These are phyloP conservation scores for Priceomyces carsonii DNA, from an alignment of 805 yeast species.

Conservation along the genomic window DNA sequence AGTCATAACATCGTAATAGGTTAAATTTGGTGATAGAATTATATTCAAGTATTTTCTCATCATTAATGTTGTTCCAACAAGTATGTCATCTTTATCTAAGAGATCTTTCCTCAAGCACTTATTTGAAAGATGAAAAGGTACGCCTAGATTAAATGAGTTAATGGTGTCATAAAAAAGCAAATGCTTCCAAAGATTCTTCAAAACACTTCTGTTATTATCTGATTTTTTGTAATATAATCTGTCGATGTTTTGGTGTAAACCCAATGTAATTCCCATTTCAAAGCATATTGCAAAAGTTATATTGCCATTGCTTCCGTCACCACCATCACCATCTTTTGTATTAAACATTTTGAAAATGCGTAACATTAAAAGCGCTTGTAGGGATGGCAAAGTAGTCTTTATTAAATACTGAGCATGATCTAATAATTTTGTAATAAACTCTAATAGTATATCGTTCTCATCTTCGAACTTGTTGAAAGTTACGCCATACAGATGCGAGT, in stretches of 20 bases:
- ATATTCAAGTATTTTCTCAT: too few relatives aligned
- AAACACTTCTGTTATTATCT: background rate
- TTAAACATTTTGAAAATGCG: conserved; percentile 1
- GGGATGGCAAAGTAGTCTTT: background rate
- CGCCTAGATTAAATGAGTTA: conserved; percentile 1
- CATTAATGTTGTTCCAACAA: too few relatives aligned
- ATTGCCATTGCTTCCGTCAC: conserved; percentile 1
- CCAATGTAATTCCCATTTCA: background rate
- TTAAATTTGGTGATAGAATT: too few relatives aligned
- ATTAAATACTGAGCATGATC: background rate
- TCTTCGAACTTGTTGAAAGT: background rate
- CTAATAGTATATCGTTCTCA: background rate
- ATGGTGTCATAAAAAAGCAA: background rate
- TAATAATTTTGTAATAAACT: background rate
- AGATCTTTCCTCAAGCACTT: too few relatives aligned
- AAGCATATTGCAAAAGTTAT: conserved; percentile 1
- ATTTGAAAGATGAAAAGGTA: background rate
- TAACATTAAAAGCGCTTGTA: background rate
- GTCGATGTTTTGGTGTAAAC: background rate
- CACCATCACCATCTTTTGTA: conserved; percentile 1
- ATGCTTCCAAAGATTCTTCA: conserved; percentile 1
- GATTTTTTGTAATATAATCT: background rate
- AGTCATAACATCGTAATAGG: too few relatives aligned
- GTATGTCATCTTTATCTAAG: too few relatives aligned
- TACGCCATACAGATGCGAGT: too few relatives aligned